phyloP scores from a whole-genome alignment of 2,329 filamentous ascomycete genomes.

The Xenosphaeropsis pyriputrescens region DNA sequence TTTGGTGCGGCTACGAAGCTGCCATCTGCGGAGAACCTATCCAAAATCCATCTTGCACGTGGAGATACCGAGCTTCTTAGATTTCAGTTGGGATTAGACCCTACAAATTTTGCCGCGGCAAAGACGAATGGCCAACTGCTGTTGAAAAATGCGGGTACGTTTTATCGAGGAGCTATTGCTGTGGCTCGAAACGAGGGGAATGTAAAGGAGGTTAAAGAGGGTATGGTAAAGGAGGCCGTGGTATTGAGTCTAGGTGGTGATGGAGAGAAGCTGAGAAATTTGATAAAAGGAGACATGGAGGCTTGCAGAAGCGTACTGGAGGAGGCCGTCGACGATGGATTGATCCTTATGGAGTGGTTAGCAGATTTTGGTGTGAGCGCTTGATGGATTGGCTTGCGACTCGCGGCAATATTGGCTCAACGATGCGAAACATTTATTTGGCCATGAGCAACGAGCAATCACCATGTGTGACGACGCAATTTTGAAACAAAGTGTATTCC shows the following conservation, averaged over 20 bases:
- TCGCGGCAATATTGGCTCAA: no score
- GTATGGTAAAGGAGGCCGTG: constrained; percentile 29
- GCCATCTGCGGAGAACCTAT: constrained; percentile 29
- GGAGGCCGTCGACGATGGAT: constrained; percentile 35
- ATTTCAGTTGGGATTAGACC: constrained; percentile 30
- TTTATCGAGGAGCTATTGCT: constrained; percentile 34
- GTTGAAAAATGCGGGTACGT: constrained; percentile 39
- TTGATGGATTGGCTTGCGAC: no score
- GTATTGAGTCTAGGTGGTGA: constrained; percentile 27
- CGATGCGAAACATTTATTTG: no score
- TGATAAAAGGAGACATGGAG: constrained; percentile 19
- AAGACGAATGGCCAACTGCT: constrained; percentile 28
- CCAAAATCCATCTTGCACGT: constrained; percentile 35
- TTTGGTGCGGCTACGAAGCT: constrained; percentile 35
- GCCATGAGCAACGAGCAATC: no score
- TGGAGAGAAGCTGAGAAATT: constrained; percentile 21
- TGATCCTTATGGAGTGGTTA: constrained; percentile 18
- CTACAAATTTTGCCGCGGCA: constrained; percentile 25
- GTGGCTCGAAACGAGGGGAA: constrained; percentile 23
- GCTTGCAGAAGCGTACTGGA: constrained; percentile 26
- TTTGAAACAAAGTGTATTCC: no score
- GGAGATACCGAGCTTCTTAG: constrained; percentile 40
- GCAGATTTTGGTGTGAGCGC: no score
- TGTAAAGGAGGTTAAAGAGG: constrained; percentile 25
- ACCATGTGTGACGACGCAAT: no score